Evolutionary conservation across 2,329 filamentous ascomycete species (phyloP), one percentile per base, ranked within the genome.

Genomic region (Neonectria hederae): DNA sequence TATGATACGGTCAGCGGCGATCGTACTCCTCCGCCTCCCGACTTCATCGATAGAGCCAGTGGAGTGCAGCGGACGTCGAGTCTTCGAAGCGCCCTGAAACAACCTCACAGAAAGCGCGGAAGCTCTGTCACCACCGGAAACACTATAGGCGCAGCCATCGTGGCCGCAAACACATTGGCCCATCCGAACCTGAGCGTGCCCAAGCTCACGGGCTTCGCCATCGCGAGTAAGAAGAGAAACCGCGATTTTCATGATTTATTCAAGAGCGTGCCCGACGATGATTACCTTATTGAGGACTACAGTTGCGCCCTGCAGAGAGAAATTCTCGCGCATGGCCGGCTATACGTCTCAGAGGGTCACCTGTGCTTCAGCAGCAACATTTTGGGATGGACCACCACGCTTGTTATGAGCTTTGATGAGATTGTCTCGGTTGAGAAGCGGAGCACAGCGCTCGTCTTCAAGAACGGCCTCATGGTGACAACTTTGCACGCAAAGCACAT

Each of bases 281-380:
- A 99, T 78, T 97, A 97, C 76, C 85, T 99, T 26, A 98, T 99
- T 69, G 96, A 99, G 76, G 96, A 99, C 78, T 99, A 98, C 78
- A 97, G 96, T 78, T 97, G 96, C 77, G 96, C 96, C 4, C 79
- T 99, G 63, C 96, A 99, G 78, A 89, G 94, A 69, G 97, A 99
- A 76, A 99, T 99, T 65, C 87, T 99, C 38, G 89, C 97, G 7
- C 96, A 97, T 71, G 96, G 96, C 6, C 88, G 96, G 43, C 86
- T 99, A 14, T 99, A 99, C 75, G 93, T 99, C 45, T 98, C 96
- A 0, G 96, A 99, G 80, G 94, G 95, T 11, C 95, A 99, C 76
- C 89, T 99, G 51, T 99, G 96, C 82, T 99, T 99, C 80, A 97
- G 94, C 74, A 98, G 96, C 83, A 99, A 99, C 76, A 99, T 99